Percentiles rank a stretch among this genome's conserved stretches.
Evolutionary conservation across 768 basidiomycete species (phyloP).

Genomic region (Suillus sp.): DNA sequence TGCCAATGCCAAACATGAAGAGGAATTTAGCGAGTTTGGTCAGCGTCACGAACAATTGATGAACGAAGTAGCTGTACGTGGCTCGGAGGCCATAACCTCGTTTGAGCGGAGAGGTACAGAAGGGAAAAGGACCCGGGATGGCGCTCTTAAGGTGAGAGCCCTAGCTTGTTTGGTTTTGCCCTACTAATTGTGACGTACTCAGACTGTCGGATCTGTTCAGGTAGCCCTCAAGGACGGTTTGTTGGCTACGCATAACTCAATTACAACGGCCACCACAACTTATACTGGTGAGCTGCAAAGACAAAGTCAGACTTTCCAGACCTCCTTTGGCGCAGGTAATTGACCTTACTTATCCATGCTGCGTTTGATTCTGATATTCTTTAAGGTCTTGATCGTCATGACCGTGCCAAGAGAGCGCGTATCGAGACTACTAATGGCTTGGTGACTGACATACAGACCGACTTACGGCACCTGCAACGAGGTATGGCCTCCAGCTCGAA

Average conservation of each 20-base stretch:
- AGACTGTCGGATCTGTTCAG: conserved; percentile 47
- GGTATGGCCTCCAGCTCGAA: conserved; percentile 52
- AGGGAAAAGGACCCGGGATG: conserved; percentile 57
- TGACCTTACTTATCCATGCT: conserved; percentile 11
- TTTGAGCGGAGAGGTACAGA: conserved; percentile 52
- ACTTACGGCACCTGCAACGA: conserved; percentile 53
- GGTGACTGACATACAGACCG: conserved; percentile 49
- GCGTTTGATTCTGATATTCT: background rate
- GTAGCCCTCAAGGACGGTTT: conserved; percentile 45
- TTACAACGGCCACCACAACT: conserved; percentile 48
- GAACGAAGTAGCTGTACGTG: conserved; percentile 43
- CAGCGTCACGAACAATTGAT: conserved; percentile 51
- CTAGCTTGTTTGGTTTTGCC: background rate
- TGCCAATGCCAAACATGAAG: conserved; percentile 58
- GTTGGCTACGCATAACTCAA: conserved; percentile 44
- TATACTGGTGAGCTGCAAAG: conserved; percentile 56
- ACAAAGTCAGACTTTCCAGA: conserved; percentile 45
- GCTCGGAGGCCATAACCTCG: conserved; percentile 40
- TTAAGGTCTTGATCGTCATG: conserved; percentile 62
- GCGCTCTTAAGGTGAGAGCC: conserved; percentile 54
- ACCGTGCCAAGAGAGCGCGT: conserved; percentile 66
- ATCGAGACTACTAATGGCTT: conserved; percentile 58
- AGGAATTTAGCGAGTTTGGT: conserved; percentile 48
- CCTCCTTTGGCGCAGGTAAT: conserved; percentile 37
- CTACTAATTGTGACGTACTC: conserved; percentile 18